Conservation (phyloP, 78 protist species). For the Dictyostelium discoideum region dicty_2.7 NC_007090.3:4922501-4923000, state of each 20-base stretch:
- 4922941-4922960: too few relatives aligned
- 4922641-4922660: slow-evolving; percentile 93
- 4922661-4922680: background rate
- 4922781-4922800: too few relatives aligned
- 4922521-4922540: slow-evolving; percentile 95
- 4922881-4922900: background rate
- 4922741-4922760: too few relatives aligned
- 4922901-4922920: background rate
- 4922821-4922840: slow-evolving; percentile 38
- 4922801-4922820: too few relatives aligned
- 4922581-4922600: slow-evolving; percentile 96
- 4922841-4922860: slow-evolving; percentile 37
- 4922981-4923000: too few relatives aligned
- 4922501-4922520: slow-evolving; percentile 83
- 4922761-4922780: too few relatives aligned
- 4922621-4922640: slow-evolving; percentile 93
- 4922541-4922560: slow-evolving; percentile 91
- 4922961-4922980: too few relatives aligned
- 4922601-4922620: slow-evolving; percentile 87
- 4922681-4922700: too few relatives aligned
- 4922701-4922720: background rate
- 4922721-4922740: too few relatives aligned
- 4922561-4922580: slow-evolving; percentile 96
- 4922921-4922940: too few relatives aligned
- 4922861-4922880: slow-evolving; percentile 1